Evolutionary conservation across 2,329 filamentous ascomycete species (phyloP).

Genomic region (Cladorrhinum sp.): DNA sequence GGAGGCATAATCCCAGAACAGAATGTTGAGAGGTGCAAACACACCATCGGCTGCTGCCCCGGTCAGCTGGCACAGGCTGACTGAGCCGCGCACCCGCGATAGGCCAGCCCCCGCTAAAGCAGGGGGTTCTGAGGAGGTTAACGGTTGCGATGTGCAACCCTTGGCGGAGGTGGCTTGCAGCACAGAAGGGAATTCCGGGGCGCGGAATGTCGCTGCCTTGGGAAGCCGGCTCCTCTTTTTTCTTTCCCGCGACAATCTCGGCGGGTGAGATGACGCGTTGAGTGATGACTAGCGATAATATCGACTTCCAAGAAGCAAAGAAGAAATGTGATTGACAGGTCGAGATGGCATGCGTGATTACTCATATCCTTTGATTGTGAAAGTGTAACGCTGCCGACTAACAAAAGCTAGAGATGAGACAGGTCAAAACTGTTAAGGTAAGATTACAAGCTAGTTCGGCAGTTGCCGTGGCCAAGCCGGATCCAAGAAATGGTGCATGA

Average conservation of each 20-base stretch:
- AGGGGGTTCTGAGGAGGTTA: not conserved
- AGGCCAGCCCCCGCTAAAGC: not conserved
- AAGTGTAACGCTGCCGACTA: not conserved
- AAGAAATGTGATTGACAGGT: not conserved
- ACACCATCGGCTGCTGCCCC: not conserved
- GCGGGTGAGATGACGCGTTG: not conserved
- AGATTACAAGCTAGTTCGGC: not conserved
- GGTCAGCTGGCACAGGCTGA: not conserved
- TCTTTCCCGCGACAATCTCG: not conserved
- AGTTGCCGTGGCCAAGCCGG: not conserved
- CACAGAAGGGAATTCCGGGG: not conserved
- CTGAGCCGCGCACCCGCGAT: not conserved
- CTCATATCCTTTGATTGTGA: not conserved
- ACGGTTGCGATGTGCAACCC: too few species aligned
- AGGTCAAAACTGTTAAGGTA: not conserved
- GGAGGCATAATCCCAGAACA: too few species aligned
- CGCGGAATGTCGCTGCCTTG: not conserved
- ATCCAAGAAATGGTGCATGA: not conserved
- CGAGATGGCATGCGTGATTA: not conserved
- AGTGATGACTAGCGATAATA: not conserved
- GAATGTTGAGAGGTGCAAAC: not conserved
- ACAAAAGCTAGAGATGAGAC: not conserved
- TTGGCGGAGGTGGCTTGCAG: too few species aligned
- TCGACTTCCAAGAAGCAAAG: not conserved
- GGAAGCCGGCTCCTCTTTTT: not conserved